Evolutionary conservation across 169 alveolate genomes (phyloP).

Genomic region (Plasmodium berghei): DNA sequence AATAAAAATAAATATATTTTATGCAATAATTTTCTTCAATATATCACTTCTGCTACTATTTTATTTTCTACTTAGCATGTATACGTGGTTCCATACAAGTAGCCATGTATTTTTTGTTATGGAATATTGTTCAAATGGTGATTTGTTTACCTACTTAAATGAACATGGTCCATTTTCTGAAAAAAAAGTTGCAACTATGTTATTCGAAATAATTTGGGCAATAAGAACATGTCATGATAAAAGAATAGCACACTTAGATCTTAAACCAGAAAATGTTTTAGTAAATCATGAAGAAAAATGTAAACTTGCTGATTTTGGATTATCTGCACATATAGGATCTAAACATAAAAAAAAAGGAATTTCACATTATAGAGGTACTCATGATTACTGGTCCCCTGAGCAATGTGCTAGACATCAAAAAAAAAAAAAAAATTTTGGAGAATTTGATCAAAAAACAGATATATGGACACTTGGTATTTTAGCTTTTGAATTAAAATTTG

Average conservation of each 20-base stretch:
- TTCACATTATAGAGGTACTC: conserved; percentile 77
- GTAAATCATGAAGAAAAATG: conserved; percentile 85
- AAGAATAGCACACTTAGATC: conserved; percentile 89
- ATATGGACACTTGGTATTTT: conserved; percentile 89
- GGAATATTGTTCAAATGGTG: conserved; percentile 90
- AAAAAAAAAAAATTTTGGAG: conserved; percentile 80
- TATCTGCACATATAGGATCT: conserved; percentile 89
- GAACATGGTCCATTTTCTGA: conserved; percentile 82
- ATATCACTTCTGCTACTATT: neutral
- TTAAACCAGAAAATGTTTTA: conserved; percentile 89
- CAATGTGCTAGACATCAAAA: conserved; percentile 85
- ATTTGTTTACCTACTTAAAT: conserved; percentile 81
- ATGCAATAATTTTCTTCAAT: neutral
- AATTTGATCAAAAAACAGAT: conserved; percentile 88
- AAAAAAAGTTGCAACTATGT: conserved; percentile 81
- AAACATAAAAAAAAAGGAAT: conserved; percentile 79
- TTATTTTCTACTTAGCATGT: conserved; percentile 77
- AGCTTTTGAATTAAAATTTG: conserved; percentile 87
- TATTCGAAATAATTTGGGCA: conserved; percentile 90
- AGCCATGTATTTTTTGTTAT: conserved; percentile 88
- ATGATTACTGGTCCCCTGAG: conserved; percentile 89
- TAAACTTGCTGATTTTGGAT: conserved; percentile 90
- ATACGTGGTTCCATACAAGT: conserved; percentile 88
- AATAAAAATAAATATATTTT: neutral
- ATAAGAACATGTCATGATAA: conserved; percentile 90